Percentiles rank a stretch among this genome's conserved stretches.
phyloP scores from a whole-genome alignment of 1,284 basidiomycete genomes.

The Rhodofomes roseus region DNA sequence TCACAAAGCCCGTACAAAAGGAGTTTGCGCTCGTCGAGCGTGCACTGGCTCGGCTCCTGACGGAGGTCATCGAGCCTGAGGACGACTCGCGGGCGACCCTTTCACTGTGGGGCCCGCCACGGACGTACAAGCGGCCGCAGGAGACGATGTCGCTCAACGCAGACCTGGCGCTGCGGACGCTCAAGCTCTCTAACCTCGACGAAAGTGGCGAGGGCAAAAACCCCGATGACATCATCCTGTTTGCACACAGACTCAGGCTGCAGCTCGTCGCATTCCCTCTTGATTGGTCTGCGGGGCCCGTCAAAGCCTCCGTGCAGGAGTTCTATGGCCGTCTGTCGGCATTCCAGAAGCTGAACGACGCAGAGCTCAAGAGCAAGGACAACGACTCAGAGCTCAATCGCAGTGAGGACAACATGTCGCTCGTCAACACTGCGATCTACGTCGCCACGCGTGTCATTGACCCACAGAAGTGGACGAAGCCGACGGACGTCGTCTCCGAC shows the following conservation, averaged over 20 bases:
- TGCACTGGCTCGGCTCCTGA: background rate
- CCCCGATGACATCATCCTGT: background rate
- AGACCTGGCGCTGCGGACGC: background rate
- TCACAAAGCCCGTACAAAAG: background rate
- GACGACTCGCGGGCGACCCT: background rate
- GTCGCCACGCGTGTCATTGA: background rate
- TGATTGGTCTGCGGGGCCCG: background rate
- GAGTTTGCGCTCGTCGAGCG: background rate
- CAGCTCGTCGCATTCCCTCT: background rate
- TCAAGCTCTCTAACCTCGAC: background rate
- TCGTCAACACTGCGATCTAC: background rate
- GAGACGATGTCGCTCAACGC: background rate
- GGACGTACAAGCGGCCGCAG: background rate
- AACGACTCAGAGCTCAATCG: no score
- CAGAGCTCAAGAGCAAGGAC: no score
- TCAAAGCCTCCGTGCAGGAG: background rate
- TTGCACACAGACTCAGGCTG: background rate
- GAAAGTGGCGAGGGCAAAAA: background rate
- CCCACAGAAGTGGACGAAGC: background rate
- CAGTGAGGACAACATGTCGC: background rate
- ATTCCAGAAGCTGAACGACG: background rate
- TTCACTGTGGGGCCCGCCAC: background rate
- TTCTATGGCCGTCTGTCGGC: background rate
- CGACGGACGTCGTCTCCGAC: background rate
- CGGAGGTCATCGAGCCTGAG: background rate